A percentile compares a stretch with the other conserved stretches of the same genome.
Evolutionary conservation across 164 flowering plant species (phyloP).

Genomic region (Hamamelis virginiana): DNA sequence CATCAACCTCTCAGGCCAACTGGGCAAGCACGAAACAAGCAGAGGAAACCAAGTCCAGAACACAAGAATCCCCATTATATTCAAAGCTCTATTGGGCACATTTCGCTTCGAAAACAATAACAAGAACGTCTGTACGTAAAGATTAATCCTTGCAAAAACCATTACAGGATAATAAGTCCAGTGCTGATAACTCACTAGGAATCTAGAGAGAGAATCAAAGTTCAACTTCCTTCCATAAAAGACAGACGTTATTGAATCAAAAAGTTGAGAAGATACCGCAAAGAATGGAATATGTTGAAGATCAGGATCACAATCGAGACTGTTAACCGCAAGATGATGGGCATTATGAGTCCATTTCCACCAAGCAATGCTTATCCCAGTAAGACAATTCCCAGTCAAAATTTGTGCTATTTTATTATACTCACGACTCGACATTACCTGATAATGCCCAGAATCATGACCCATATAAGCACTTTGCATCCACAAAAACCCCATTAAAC

Average conservation of each 20-base stretch:
- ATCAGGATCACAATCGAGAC: slow-evolving; percentile 47
- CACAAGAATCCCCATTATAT: slow-evolving; percentile 39
- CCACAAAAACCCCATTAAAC: slow-evolving; percentile 40
- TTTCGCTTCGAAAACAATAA: slow-evolving; percentile 29
- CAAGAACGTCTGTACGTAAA: slow-evolving; percentile 41
- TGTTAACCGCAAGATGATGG: slow-evolving; percentile 44
- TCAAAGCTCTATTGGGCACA: slow-evolving; percentile 35
- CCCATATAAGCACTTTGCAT: slow-evolving; percentile 44
- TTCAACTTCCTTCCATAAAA: slow-evolving; percentile 33
- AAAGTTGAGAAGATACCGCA: slow-evolving; percentile 36
- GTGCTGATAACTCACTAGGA: slow-evolving; percentile 46
- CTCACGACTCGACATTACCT: slow-evolving; percentile 27
- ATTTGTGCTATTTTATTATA: slow-evolving; percentile 34
- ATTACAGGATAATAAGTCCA: slow-evolving; percentile 46
- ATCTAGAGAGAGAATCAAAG: slow-evolving; percentile 38
- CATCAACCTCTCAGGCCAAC: slow-evolving; percentile 37
- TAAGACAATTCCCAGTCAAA: slow-evolving; percentile 37
- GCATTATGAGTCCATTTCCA: slow-evolving; percentile 58
- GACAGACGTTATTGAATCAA: slow-evolving; percentile 30
- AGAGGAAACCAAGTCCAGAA: slow-evolving; percentile 54
- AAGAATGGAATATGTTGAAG: slow-evolving; percentile 48
- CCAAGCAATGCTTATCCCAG: slow-evolving; percentile 56
- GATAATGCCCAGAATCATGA: slow-evolving; percentile 48
- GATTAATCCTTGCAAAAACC: slow-evolving; percentile 36
- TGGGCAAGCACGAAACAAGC: slow-evolving; percentile 37